These are phyloP conservation scores for Lachnellula subtilissima DNA, from an alignment of 2,329 filamentous ascomycete species.

Conservation along the genomic window DNA sequence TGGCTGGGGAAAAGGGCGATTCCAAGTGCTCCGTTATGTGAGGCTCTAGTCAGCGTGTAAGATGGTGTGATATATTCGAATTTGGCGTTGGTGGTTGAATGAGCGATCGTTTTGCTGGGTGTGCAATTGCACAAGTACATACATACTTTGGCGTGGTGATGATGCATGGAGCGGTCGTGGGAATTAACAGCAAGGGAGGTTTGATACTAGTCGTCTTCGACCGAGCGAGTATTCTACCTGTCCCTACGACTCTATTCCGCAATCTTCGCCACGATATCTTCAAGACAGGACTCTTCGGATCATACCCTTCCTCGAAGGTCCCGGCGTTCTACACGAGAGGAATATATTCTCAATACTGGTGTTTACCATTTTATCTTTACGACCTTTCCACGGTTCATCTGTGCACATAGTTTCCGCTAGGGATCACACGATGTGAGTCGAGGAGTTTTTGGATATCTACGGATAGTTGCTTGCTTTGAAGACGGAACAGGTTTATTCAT, in stretches of 20 bases:
- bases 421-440: neutral
- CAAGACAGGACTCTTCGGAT: neutral
- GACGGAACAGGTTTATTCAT: neutral
- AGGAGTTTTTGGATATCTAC: neutral
- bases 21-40: slow-evolving; percentile 59
- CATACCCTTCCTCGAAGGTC: slow-evolving; percentile 1
- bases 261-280: neutral
- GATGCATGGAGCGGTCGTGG: neutral
- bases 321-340: neutral
- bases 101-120: slow-evolving; percentile 2
- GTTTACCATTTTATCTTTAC: neutral
- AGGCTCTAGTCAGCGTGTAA: slow-evolving; percentile 1
- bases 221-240: neutral
- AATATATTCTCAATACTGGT: neutral
- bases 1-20: slow-evolving; percentile 52
- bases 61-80: slow-evolving; percentile 7
- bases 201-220: neutral
- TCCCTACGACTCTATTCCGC: neutral
- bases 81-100: slow-evolving; percentile 9
- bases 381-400: neutral
- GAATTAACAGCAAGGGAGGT: neutral
- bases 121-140: slow-evolving; percentile 9
- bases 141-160: slow-evolving; percentile 3
- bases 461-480: neutral
- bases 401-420: neutral